Percentiles rank a stretch among this genome's conserved stretches.
These are phyloP conservation scores for Penicillium malachiteum DNA, from an alignment of 495 filamentous ascomycete species.

Conservation along the genomic window DNA sequence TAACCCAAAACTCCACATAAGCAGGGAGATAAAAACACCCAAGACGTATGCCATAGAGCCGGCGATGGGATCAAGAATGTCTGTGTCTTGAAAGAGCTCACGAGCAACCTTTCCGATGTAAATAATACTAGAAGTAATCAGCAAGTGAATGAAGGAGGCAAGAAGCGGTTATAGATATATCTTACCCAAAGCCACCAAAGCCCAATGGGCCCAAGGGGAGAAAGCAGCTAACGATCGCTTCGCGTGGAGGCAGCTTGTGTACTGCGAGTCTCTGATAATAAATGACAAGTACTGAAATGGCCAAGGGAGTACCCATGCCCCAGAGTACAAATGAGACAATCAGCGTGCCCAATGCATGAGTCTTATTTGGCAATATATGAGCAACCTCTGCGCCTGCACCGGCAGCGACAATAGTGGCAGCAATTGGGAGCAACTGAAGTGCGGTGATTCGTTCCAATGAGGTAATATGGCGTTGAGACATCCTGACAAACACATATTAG, in stretches of 20 bases:
- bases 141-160: background rate
- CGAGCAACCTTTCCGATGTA: constrained; percentile 44
- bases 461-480: constrained; percentile 39
- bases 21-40: constrained; percentile 39
- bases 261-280: constrained; percentile 50
- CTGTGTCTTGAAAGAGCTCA: constrained; percentile 25
- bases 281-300: constrained; percentile 42
- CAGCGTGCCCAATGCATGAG: constrained; percentile 38
- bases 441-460: constrained; percentile 45
- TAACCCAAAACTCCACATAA: constrained; percentile 51
- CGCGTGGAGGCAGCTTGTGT: constrained; percentile 44
- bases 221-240: constrained; percentile 47
- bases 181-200: constrained; percentile 44
- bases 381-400: constrained; percentile 43
- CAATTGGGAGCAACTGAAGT: constrained; percentile 46
- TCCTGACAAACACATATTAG: constrained; percentile 11
- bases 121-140: constrained; percentile 29
- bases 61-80: constrained; percentile 25
- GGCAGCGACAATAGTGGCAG: constrained; percentile 46
- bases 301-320: constrained; percentile 45
- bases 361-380: constrained; percentile 20
- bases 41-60: constrained; percentile 42
- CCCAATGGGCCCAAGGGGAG: constrained; percentile 50
- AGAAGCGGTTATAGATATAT: background rate
- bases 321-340: constrained; percentile 45